A percentile compares a stretch with the other conserved stretches of the same genome.
These are phyloP conservation scores for Pinus taeda DNA, from an alignment of 75 land plant species.

Conservation along the genomic window DNA sequence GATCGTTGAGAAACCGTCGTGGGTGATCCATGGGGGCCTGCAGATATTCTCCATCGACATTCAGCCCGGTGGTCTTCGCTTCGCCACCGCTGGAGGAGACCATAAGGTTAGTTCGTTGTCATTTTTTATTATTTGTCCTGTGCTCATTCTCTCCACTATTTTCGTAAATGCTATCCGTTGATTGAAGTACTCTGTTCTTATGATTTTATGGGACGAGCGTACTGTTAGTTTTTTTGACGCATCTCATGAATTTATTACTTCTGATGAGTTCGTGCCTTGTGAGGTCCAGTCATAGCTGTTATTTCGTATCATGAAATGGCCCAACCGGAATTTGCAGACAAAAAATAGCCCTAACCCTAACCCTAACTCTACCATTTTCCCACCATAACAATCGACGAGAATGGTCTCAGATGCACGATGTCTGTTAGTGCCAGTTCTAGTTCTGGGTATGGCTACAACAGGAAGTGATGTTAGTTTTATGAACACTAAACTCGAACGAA, in stretches of 20 bases:
- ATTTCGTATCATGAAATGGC: neutral
- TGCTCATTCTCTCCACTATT: neutral
- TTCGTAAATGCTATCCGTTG: neutral
- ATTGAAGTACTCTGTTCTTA: neutral
- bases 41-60: conserved; percentile 97
- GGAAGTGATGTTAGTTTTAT: too few species aligned
- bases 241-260: too few species aligned
- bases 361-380: neutral
- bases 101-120: conserved; percentile 65
- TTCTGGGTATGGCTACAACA: neutral
- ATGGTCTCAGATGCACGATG: neutral
- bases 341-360: neutral
- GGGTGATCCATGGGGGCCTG: conserved; percentile 87
- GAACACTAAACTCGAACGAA: too few species aligned
- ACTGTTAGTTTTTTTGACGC: too few species aligned
- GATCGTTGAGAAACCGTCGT: conserved; percentile 91
- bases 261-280: too few species aligned
- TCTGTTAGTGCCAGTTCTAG: neutral
- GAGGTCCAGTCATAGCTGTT: too few species aligned
- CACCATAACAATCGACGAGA: neutral
- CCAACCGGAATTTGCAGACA: neutral
- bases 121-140: neutral
- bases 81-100: conserved; percentile 97
- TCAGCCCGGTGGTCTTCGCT: conserved; percentile 81
- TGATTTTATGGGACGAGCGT: neutral